phyloP scores from a whole-genome alignment of 2,329 filamentous ascomycete genomes.

The Fusarium metavorans region DNA sequence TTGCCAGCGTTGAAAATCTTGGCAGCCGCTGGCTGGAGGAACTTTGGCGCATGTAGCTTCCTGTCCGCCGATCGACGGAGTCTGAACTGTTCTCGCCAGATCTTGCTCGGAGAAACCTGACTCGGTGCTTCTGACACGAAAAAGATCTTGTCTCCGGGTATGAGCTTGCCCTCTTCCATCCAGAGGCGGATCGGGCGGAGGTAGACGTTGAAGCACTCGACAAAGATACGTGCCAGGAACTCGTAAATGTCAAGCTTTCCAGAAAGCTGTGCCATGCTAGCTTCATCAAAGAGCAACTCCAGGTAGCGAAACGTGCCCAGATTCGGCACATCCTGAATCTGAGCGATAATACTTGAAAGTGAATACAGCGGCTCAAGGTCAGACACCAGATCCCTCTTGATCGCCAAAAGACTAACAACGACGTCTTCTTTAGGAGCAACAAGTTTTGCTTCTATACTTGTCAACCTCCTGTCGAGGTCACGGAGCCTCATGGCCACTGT shows the following conservation, averaged over 20 bases:
- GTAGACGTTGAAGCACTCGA: conserved; percentile 86
- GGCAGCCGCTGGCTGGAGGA: conserved; percentile 75
- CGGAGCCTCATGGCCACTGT: conserved; percentile 68
- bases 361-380: conserved; percentile 67
- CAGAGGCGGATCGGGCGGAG: conserved; percentile 82
- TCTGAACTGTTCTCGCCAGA: conserved; percentile 83
- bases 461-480: conserved; percentile 69
- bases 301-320: conserved; percentile 77
- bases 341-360: conserved; percentile 72
- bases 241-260: conserved; percentile 72
- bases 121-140: conserved; percentile 75
- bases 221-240: conserved; percentile 77
- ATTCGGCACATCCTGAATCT: conserved; percentile 62
- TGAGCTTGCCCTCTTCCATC: conserved; percentile 84
- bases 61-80: conserved; percentile 72
- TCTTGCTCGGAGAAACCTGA: conserved; percentile 68
- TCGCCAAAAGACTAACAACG: conserved; percentile 74
- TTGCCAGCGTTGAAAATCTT: conserved; percentile 91
- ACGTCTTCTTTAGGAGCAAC: conserved; percentile 65
- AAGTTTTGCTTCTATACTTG: conserved; percentile 70
- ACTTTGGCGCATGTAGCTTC: conserved; percentile 76
- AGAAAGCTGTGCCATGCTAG: conserved; percentile 76
- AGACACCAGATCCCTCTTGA: conserved; percentile 68
- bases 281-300: conserved; percentile 80
- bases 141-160: conserved; percentile 75